Base-by-base conservation (phyloP, 129 eudicot genomes). In the Solidago caesia region DNA sequence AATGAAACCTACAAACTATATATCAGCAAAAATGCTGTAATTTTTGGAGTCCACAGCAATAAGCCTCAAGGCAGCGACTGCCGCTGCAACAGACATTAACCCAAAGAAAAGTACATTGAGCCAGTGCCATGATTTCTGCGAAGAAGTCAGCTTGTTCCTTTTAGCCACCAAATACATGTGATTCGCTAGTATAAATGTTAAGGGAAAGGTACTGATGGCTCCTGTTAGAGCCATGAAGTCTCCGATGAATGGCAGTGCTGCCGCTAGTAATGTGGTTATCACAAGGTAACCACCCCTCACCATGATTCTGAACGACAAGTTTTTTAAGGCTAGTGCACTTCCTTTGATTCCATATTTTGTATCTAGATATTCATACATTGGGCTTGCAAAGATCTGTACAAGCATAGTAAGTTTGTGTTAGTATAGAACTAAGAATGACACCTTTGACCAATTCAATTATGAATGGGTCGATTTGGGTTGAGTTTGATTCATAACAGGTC, bases 171-270 rank as follows among this genome's bases (percentile, higher is more conserved):
- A 59, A 82, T 94, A 95, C 99, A 91, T 95, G 83, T 95, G 99
- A 78, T 95, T 95, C 43, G 97, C 97, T 5, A 95, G 97, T 59
- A 95, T 95, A 65, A 95, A 95, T 11, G 99, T 95, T 14, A 95
- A 94, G 0, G 99, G 99, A 76, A 95, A 88, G 0, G 97, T 91
- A 80, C 95, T 95, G 41, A 95, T 77, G 14, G 99, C 97, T 10
- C 99, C 99, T 0, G 97, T 88, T 7, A 95, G 89, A 80, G 88
- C 82, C 97, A 95, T 95, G 77, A 95, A 95, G 78, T 95, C 99
- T 70, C 99, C 97, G 14, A 95, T 68, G 82, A 95, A 95, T 7
- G 99, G 99, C 46, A 95, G 59, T 43, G 89, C 73, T 0, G 99
- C 99, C 0, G 99, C 80, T 1, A 95, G 75, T 14, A 95, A 77